Conservation (phyloP, 2,329 filamentous ascomycete genomes). For the Fusarium scirpi region DNA sequence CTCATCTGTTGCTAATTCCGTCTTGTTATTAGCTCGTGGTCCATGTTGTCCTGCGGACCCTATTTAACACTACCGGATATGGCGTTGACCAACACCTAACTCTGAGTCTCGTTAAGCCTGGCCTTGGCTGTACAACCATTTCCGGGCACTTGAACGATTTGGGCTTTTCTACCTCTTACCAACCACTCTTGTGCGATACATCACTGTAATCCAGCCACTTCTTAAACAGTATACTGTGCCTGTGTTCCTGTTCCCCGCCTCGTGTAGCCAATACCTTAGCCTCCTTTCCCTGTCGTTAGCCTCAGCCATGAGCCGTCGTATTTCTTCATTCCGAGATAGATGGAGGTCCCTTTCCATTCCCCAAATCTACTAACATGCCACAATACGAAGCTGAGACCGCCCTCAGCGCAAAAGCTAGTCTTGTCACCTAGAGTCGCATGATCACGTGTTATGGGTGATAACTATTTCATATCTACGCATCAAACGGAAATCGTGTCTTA, state of each 20-base stretch:
- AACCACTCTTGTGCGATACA: conserved; percentile 33
- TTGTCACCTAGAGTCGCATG: conserved; percentile 37
- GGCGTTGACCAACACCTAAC: conserved; percentile 42
- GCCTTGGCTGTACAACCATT: conserved; percentile 49
- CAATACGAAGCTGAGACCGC: background rate
- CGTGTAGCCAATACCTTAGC: background rate
- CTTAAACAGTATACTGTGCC: conserved; percentile 45
- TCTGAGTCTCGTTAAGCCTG: conserved; percentile 47
- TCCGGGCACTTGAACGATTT: conserved; percentile 44
- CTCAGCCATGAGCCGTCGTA: conserved; percentile 28
- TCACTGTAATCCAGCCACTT: conserved; percentile 47
- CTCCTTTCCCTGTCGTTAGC: conserved; percentile 9
- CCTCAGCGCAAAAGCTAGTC: conserved; percentile 23
- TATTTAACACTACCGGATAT: conserved; percentile 39
- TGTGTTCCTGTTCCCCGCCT: conserved; percentile 24
- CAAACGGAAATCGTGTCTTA: background rate
- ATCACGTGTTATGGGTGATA: no score
- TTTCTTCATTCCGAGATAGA: conserved; percentile 1
- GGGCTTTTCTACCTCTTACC: conserved; percentile 44
- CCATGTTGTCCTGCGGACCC: conserved; percentile 41
- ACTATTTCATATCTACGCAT: background rate
- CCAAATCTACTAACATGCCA: background rate
- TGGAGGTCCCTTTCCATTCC: background rate
- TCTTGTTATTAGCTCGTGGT: conserved; percentile 39
- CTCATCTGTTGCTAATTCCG: conserved; percentile 22